Percentiles rank a stretch among this genome's conserved stretches.
phyloP scores from a whole-genome alignment of 495 filamentous ascomycete genomes.

The Daldinia childiae region DNA sequence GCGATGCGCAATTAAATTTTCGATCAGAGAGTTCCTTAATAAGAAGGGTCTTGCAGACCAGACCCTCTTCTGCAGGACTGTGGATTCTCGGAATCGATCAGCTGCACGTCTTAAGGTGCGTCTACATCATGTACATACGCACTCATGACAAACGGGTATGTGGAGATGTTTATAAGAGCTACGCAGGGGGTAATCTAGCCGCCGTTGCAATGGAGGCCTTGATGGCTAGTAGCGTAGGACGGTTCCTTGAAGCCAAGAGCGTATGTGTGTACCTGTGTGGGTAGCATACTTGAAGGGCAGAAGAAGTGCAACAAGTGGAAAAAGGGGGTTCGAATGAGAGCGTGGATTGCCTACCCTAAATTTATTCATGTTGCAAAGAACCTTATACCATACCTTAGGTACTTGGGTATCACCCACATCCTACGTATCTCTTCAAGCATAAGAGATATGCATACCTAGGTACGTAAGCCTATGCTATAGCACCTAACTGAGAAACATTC shows the following conservation, averaged over 20 bases:
- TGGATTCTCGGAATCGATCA: conserved; percentile 1
- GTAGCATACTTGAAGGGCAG: background rate
- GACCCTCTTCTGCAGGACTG: background rate
- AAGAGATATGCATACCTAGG: background rate
- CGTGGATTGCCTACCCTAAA: background rate
- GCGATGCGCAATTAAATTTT: conserved; percentile 7
- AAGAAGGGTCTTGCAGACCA: too few relatives aligned
- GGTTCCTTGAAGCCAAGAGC: background rate
- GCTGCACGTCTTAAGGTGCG: background rate
- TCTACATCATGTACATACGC: background rate
- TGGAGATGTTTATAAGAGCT: background rate
- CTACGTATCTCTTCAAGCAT: background rate
- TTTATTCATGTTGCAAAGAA: background rate
- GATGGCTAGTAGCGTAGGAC: background rate
- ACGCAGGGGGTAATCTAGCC: background rate
- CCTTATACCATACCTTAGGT: too few relatives aligned
- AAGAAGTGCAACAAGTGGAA: conserved; percentile 23
- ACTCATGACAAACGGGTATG: background rate
- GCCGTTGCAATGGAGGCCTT: conserved; percentile 3
- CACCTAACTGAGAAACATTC: too few relatives aligned
- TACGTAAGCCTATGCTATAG: background rate
- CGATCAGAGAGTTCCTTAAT: too few relatives aligned
- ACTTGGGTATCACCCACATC: background rate
- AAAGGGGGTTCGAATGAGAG: conserved; percentile 15
- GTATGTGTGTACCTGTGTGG: background rate